Conservation (phyloP, 495 filamentous ascomycete species). For the Glonium stellatum region DNA sequence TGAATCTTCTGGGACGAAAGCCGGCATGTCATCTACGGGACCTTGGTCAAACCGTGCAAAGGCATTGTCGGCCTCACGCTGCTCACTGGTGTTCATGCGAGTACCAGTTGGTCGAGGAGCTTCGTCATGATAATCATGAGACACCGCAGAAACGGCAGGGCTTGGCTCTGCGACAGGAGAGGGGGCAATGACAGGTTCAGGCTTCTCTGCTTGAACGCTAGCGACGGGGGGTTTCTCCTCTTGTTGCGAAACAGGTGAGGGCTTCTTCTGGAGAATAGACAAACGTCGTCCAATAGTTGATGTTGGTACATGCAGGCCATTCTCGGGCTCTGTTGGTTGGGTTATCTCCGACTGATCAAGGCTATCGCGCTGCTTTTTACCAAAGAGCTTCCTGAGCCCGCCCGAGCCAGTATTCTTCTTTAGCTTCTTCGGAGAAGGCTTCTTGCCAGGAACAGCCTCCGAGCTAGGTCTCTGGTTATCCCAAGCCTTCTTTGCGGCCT, state of each 20-base stretch:
- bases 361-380: slow-evolving; percentile 44
- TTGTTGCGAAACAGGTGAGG: slow-evolving; percentile 8
- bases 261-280: slow-evolving; percentile 28
- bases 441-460: slow-evolving; percentile 15
- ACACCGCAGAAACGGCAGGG: slow-evolving; percentile 25
- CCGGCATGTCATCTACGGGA: slow-evolving; percentile 77
- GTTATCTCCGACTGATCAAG: slow-evolving; percentile 4
- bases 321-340: slow-evolving; percentile 7
- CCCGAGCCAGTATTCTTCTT: slow-evolving; percentile 45
- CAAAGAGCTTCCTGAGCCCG: slow-evolving; percentile 58
- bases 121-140: slow-evolving; percentile 47
- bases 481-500: neutral
- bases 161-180: slow-evolving; percentile 16
- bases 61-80: slow-evolving; percentile 56
- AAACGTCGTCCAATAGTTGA: slow-evolving; percentile 19
- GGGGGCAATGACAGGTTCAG: slow-evolving; percentile 6
- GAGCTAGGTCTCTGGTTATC: slow-evolving; percentile 1
- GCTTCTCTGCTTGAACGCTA: slow-evolving; percentile 1
- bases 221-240: slow-evolving; percentile 23
- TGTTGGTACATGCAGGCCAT: neutral
- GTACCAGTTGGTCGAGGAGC: slow-evolving; percentile 46
- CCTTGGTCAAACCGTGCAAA: slow-evolving; percentile 89
- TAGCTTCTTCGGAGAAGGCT: slow-evolving; percentile 43
- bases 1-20: slow-evolving; percentile 68
- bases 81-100: slow-evolving; percentile 58